phyloP scores from a whole-genome alignment of 306 rosid genomes.

The Trichosanthes cucumerina region DNA sequence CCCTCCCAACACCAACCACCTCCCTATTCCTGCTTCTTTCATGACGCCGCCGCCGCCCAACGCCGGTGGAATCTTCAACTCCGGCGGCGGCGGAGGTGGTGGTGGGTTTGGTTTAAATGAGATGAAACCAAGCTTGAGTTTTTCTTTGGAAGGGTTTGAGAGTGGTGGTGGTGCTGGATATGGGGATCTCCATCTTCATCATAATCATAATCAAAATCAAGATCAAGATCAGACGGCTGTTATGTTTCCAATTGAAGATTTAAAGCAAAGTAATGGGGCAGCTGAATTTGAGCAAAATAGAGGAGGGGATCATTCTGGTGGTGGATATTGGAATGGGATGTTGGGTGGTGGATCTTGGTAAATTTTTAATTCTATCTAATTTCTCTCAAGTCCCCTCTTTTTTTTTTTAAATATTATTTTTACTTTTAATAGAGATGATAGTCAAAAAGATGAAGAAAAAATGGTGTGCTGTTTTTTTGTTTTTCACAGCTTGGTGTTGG shows the following conservation, averaged over 20 bases:
- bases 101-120: constrained; percentile 55
- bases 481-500: not conserved
- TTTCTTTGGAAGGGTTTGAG: constrained; percentile 62
- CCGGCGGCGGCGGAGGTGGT: not conserved
- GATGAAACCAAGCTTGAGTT: constrained; percentile 54
- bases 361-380: not conserved
- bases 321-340: constrained; percentile 85
- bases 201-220: constrained; percentile 27
- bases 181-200: constrained; percentile 13
- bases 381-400: not conserved
- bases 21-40: constrained; percentile 36
- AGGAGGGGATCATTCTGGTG: constrained; percentile 8
- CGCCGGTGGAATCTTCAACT: constrained; percentile 27
- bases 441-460: not conserved
- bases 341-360: constrained; percentile 94
- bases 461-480: not conserved
- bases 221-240: not conserved
- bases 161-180: constrained; percentile 23
- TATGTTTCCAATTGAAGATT: constrained; percentile 65
- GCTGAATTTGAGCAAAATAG: constrained; percentile 43
- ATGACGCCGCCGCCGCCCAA: constrained; percentile 24
- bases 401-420: not conserved
- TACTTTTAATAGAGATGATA: not conserved
- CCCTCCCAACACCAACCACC: constrained; percentile 28
- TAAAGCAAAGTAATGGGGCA: constrained; percentile 36